A percentile compares a stretch with the other conserved stretches of the same genome.
Evolutionary conservation across 1,139 yeast genomes (phyloP).

Genomic region (Zygoascus meyerae): DNA sequence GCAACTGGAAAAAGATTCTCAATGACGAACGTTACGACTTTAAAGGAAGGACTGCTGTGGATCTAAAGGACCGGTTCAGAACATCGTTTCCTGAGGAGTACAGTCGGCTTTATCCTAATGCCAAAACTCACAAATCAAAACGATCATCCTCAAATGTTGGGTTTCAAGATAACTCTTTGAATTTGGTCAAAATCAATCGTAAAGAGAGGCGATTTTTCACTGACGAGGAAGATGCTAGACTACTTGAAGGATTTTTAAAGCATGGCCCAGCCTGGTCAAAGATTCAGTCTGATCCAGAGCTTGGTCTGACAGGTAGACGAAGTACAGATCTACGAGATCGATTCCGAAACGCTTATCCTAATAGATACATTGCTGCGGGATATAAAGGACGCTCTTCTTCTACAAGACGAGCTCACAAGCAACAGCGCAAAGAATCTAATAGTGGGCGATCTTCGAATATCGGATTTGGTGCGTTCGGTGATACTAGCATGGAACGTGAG

Average conservation of each 20-base stretch:
- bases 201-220: slow-evolving; percentile 47
- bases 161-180: background rate
- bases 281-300: slow-evolving; percentile 44
- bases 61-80: slow-evolving; percentile 39
- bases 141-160: background rate
- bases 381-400: slow-evolving; percentile 35
- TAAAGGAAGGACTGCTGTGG: slow-evolving; percentile 41
- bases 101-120: slow-evolving; percentile 40
- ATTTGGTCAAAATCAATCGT: slow-evolving; percentile 37
- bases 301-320: slow-evolving; percentile 36
- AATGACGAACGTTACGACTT: slow-evolving; percentile 37
- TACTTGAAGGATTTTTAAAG: slow-evolving; percentile 60
- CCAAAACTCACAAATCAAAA: slow-evolving; percentile 33
- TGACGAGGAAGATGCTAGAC: slow-evolving; percentile 64
- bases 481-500: slow-evolving; percentile 5
- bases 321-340: slow-evolving; percentile 42
- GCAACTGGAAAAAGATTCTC: slow-evolving; percentile 43
- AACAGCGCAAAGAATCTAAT: slow-evolving; percentile 1
- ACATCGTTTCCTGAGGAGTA: slow-evolving; percentile 43
- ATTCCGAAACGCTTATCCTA: slow-evolving; percentile 43
- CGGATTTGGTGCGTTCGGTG: slow-evolving; percentile 2
- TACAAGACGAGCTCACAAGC: slow-evolving; percentile 2
- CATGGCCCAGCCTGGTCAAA: slow-evolving; percentile 89
- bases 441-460: background rate
- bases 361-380: slow-evolving; percentile 40